Evolutionary conservation across 345 rosid species (phyloP), one percentile per base, ranked within the genome.

Genomic region (Noccaea caerulescens): DNA sequence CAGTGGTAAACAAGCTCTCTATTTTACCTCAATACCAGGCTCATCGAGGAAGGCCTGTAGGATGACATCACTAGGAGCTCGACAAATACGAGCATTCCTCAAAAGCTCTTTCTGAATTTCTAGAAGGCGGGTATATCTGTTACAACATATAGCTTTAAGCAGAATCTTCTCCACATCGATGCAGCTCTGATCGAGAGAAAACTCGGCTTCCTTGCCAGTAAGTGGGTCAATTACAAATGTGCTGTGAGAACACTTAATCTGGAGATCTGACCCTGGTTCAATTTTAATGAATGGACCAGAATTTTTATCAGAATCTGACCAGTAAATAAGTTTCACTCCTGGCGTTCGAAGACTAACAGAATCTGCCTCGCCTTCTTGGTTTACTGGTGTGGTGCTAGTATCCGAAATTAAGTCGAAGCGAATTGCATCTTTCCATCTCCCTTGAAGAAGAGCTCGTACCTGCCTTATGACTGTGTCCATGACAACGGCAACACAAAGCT

Each of bases 381-480:
- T 90, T 37, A 68, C 74, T 78, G 77, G 84, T 8, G 77, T n/a
- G 61, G 89, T 81, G 72, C 82, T 80, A 71, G 75, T 80, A 65
- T 95, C 98, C 41, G 91, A 84, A 69, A 90, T 88, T 72, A 90
- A 73, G 46, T 92, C 97, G 68, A 92, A 92, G 44, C 88, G 85
- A 74, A 95, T 86, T 58, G 94, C 92, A 81, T 88, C 98, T 83
- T 85, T 95, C 99, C 98, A 95, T 80, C 98, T 86, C 62, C 98
- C 98, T 59, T 72, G 92, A 39, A 91, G 87, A 50, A 92, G 91
- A 63, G 83, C 83, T 77, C 89, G 89, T 9, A 92, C 97, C 79
- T 95, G 99, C 81, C 96, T 88, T 75, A 90, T 81, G 64, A 92
- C 96, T 42, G 99, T 92, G 81, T 92, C 98, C 99, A 95, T 95